These are phyloP conservation scores for Phytopythium ostracodes DNA, from an alignment of 352 stramenopile species.

Conservation along the genomic window DNA sequence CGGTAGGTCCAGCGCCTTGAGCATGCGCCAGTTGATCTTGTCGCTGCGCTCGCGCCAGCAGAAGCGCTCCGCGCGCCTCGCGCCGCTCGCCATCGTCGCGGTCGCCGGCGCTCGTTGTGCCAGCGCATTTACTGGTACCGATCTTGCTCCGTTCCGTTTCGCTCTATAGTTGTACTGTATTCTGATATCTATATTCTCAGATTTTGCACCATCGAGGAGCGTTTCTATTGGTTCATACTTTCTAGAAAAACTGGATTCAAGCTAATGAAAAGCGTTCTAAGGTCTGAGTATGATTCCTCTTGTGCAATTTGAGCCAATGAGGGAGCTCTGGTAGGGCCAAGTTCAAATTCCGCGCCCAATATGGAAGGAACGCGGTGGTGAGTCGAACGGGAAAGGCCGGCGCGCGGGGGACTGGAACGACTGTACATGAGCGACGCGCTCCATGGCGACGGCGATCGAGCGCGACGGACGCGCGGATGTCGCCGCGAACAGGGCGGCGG, in stretches of 20 bases:
- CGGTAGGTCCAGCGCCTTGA: conserved; percentile 40
- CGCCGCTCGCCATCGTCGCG: not conserved
- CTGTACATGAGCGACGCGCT: not conserved
- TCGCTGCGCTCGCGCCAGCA: conserved; percentile 75
- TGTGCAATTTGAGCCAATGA: not conserved
- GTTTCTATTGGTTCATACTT: not conserved
- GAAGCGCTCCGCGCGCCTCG: conserved; percentile 31
- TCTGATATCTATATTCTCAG: not conserved
- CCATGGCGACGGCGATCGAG: not conserved
- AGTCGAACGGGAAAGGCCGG: not conserved
- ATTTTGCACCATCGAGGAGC: not conserved
- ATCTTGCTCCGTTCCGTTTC: conserved; percentile 3
- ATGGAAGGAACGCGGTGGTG: not conserved
- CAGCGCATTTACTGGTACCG: not conserved
- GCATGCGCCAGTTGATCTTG: conserved; percentile 68
- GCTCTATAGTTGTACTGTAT: not conserved
- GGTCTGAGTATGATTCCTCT: not conserved
- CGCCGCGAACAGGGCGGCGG: not conserved
- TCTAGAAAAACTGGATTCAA: not conserved
- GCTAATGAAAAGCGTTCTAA: not conserved
- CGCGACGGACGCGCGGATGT: not conserved
- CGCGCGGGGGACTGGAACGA: not conserved
- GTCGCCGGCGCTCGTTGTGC: not conserved
- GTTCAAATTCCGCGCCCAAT: not conserved
- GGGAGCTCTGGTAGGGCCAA: not conserved